Evolutionary conservation across 1,284 basidiomycete species (phyloP).

Genomic region (Ceratobasidium sp.): DNA sequence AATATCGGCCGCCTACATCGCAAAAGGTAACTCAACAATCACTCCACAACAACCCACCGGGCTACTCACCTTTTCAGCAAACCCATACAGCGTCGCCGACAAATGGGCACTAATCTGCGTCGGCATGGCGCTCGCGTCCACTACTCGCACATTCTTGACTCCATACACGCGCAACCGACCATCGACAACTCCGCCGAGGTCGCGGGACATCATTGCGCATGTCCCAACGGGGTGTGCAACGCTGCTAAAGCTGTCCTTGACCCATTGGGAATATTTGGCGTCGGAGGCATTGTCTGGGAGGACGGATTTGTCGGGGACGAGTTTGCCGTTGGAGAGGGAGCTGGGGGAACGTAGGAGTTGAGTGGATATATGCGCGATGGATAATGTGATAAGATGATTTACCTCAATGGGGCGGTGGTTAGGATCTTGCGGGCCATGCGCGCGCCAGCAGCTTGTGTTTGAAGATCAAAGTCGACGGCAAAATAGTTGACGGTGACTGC

Average conservation of each 20-base stretch:
- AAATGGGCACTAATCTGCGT: constrained; percentile 49
- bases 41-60: background rate
- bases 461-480: constrained; percentile 63
- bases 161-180: constrained; percentile 55
- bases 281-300: constrained; percentile 63
- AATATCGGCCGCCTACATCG: constrained; percentile 25
- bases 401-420: constrained; percentile 57
- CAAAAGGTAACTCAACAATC: background rate
- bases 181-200: constrained; percentile 52
- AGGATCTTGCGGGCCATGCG: constrained; percentile 64
- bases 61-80: constrained; percentile 48
- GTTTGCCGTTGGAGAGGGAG: constrained; percentile 56
- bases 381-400: background rate
- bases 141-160: constrained; percentile 50
- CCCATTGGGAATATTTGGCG: constrained; percentile 63
- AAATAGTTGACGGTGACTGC: constrained; percentile 66
- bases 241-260: constrained; percentile 58
- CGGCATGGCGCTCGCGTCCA: constrained; percentile 52
- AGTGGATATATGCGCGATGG: constrained; percentile 1
- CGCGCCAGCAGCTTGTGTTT: constrained; percentile 65
- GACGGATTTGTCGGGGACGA: constrained; percentile 57
- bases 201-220: constrained; percentile 46
- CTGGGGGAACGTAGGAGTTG: constrained; percentile 1
- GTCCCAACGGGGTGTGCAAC: constrained; percentile 43
- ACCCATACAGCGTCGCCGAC: constrained; percentile 44